Conservation (phyloP, 176 grass and related monocot species). For the Aegilops bicornis region DNA sequence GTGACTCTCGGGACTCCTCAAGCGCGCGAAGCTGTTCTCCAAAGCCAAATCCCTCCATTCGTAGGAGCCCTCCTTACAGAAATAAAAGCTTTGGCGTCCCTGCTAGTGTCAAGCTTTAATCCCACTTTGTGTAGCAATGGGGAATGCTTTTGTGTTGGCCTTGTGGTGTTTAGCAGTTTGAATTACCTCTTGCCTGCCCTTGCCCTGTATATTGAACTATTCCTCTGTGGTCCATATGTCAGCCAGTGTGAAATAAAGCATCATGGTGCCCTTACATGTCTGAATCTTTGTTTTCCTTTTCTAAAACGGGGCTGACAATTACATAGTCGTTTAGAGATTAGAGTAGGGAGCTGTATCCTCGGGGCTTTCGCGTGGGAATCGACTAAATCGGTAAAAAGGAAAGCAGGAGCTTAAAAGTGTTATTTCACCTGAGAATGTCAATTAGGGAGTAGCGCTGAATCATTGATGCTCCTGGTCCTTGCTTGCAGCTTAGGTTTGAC, state of each 20-base stretch:
- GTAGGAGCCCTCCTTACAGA: background rate
- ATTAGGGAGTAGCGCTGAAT: too few species aligned
- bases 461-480: conserved; percentile 5
- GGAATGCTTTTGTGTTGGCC: background rate
- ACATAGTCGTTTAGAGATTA: too few species aligned
- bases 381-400: too few species aligned
- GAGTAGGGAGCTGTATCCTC: too few species aligned
- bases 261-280: background rate
- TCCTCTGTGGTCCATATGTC: background rate
- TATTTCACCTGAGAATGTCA: too few species aligned
- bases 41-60: background rate
- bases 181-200: background rate
- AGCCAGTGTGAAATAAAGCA: conserved; percentile 34
- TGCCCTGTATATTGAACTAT: conserved; percentile 4
- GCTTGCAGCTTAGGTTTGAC: background rate
- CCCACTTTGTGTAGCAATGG: conserved; percentile 16
- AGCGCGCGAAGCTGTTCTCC: background rate
- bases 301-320: too few species aligned
- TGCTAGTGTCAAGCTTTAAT: conserved; percentile 9
- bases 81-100: conserved; percentile 24
- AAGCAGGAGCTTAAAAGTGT: too few species aligned
- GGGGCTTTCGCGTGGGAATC: too few species aligned
- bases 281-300: background rate
- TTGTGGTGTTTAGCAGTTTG: conserved; percentile 8
- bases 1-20: conserved; percentile 9